Percentiles rank a stretch among this genome's conserved stretches.
These are phyloP conservation scores for Sporobolomyces roseus DNA, from an alignment of 768 basidiomycete genomes.

Conservation along the genomic window DNA sequence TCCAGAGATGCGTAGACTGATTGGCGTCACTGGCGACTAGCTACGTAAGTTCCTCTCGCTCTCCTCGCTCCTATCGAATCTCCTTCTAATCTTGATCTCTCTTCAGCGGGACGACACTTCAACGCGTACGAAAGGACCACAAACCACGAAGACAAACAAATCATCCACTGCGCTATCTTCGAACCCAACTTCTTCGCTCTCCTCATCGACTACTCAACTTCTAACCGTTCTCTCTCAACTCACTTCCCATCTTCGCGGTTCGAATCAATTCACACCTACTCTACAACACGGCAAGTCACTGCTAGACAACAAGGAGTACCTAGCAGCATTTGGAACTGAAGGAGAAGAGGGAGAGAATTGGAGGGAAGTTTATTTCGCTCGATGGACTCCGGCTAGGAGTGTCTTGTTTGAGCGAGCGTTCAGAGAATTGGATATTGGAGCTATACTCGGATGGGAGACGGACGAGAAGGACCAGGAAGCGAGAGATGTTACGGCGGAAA, in stretches of 20 bases:
- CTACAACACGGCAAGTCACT: constrained; percentile 42
- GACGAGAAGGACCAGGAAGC: neutral
- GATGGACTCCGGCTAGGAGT: constrained; percentile 41
- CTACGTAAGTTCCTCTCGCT: neutral
- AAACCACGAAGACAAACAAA: neutral
- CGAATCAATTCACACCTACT: constrained; percentile 11
- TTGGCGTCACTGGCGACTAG: constrained; percentile 2
- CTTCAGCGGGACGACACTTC: neutral
- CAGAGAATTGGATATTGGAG: constrained; percentile 1
- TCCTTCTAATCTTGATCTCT: neutral
- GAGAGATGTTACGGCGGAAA: neutral
- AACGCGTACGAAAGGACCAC: neutral
- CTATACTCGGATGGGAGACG: constrained; percentile 8
- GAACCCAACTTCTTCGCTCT: neutral
- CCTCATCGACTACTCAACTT: constrained; percentile 2
- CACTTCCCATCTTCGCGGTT: constrained; percentile 12
- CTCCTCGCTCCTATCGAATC: no score
- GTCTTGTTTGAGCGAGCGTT: constrained; percentile 40
- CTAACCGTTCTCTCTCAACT: constrained; percentile 16
- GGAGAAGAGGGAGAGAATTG: constrained; percentile 22
- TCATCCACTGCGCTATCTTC: neutral
- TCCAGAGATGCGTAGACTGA: constrained; percentile 6
- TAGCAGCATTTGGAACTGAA: constrained; percentile 37
- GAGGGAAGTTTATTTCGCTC: constrained; percentile 33
- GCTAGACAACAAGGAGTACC: constrained; percentile 42